phyloP scores from a whole-genome alignment of 169 alveolate genomes.

The Babesia caballi region DNA sequence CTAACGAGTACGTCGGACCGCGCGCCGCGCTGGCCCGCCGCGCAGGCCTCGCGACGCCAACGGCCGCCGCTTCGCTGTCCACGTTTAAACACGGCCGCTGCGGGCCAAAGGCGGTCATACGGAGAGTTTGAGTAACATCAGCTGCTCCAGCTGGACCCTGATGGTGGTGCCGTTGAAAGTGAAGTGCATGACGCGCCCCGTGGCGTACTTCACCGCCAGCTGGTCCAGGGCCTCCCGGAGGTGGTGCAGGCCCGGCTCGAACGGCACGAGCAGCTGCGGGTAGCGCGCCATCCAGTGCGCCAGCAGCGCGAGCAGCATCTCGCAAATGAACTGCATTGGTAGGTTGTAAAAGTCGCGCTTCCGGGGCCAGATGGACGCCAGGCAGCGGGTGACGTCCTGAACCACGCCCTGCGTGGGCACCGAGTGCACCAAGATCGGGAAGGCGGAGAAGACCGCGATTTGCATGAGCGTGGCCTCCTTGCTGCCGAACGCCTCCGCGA shows the following conservation, averaged over 20 bases:
- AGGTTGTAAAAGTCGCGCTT: neutral
- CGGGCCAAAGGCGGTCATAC: neutral
- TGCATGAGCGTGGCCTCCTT: slow-evolving; percentile 20
- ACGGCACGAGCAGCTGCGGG: slow-evolving; percentile 12
- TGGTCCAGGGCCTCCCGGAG: slow-evolving; percentile 9
- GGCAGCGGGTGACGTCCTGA: slow-evolving; percentile 12
- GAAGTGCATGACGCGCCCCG: slow-evolving; percentile 32
- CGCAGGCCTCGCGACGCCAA: too few relatives aligned
- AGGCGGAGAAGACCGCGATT: slow-evolving; percentile 43
- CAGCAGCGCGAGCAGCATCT: slow-evolving; percentile 39
- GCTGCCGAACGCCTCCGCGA: neutral
- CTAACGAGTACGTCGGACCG: too few relatives aligned
- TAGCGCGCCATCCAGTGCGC: slow-evolving; percentile 32
- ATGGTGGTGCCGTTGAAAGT: slow-evolving; percentile 50
- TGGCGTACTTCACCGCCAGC: slow-evolving; percentile 21
- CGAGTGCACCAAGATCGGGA: slow-evolving; percentile 51
- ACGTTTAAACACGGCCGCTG: neutral
- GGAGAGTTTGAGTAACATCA: neutral
- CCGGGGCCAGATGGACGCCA: neutral
- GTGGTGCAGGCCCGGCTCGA: neutral
- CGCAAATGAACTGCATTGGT: slow-evolving; percentile 18
- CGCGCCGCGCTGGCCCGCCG: too few relatives aligned
- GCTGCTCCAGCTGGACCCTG: slow-evolving; percentile 14
- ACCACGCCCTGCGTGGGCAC: slow-evolving; percentile 35
- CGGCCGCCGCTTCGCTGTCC: neutral